Evolutionary conservation across 768 basidiomycete species (phyloP).

Genomic region (Auriscalpium orientale): DNA sequence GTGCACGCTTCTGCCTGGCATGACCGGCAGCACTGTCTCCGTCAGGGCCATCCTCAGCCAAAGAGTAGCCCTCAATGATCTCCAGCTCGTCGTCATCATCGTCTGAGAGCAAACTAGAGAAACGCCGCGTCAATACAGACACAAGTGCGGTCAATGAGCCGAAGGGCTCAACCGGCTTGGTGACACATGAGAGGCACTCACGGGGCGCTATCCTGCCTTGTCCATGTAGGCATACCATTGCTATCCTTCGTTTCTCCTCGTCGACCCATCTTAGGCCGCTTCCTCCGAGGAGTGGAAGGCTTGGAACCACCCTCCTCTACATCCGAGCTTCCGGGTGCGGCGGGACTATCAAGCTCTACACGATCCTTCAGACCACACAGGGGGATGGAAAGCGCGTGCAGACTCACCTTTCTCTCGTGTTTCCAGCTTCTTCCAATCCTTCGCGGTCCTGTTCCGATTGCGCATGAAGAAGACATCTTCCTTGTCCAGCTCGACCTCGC

Average conservation of each 20-base stretch:
- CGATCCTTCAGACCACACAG: neutral
- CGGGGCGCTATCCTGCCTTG: conserved; percentile 7
- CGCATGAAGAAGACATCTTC: conserved; percentile 66
- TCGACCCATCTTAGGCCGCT: conserved; percentile 4
- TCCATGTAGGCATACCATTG: conserved; percentile 13
- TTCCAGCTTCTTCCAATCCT: conserved; percentile 55
- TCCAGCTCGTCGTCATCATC: conserved; percentile 42
- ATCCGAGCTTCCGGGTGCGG: conserved; percentile 17
- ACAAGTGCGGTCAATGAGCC: neutral
- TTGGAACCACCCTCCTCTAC: conserved; percentile 4
- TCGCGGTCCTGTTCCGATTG: conserved; percentile 48
- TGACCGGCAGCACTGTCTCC: conserved; percentile 6
- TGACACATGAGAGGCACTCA: conserved; percentile 3
- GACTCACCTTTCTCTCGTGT: conserved; percentile 47
- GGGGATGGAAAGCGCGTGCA: neutral
- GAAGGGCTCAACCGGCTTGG: neutral
- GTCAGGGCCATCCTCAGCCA: conserved; percentile 26
- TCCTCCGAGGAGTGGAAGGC: conserved; percentile 10
- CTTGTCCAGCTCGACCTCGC: conserved; percentile 33
- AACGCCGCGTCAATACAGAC: neutral
- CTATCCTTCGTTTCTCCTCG: conserved; percentile 1
- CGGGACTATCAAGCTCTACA: conserved; percentile 7
- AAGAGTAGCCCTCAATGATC: conserved; percentile 25
- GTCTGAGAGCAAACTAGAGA: conserved; percentile 27
- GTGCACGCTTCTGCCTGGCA: conserved; percentile 27